Evolutionary conservation across 345 rosid species (phyloP), one percentile per base, ranked within the genome.

Genomic region (Hirschfeldia incana): DNA sequence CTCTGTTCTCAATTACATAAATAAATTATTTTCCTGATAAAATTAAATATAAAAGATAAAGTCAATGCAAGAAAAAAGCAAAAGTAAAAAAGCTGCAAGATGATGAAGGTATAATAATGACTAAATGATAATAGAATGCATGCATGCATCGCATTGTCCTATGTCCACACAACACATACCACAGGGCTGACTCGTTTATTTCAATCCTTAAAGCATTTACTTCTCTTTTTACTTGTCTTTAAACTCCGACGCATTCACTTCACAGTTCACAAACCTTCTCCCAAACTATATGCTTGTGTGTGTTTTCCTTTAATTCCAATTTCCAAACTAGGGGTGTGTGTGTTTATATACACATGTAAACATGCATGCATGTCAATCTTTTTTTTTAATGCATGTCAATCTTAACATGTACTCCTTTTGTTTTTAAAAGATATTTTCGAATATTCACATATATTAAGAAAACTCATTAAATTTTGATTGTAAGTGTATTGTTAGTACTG

Each of bases 101-200:
- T 76, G 77, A 81, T 73, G 78, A 78, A 65, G 76, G 63, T 69
- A 74, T 82, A 53, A 53, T 53, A 72, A 78, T 82, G 81, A 82
- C 63, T 66, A 81, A 73, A 77, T 77, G 84, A 81, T 77, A 73
- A 70, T 76, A 55, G 83, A 75, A 60, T 76, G 84, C 84, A 81
- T 81, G 78, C 84, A 81, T 81, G 83, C 80, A 81, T 70, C 66
- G 70, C 80, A 28, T 76, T 70, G 77, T 81, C 77, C 74, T 71
- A 57, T 65, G 42, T 53, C 64, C 15, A 62, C 53, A 80, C 64
- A 59, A 67, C 78, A 79, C 49, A 80, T 27, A 44, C 42, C 53
- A 65, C 63, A 71, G 46, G 65, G 76, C 83, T 80, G 76, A 58
- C 80, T 75, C 69, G 58, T 12, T 80, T 80, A 55, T 9, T 74